A percentile compares a stretch with the other conserved stretches of the same genome.
phyloP scores from a whole-genome alignment of 495 filamentous ascomycete species.

The Xylaria sp. region DNA sequence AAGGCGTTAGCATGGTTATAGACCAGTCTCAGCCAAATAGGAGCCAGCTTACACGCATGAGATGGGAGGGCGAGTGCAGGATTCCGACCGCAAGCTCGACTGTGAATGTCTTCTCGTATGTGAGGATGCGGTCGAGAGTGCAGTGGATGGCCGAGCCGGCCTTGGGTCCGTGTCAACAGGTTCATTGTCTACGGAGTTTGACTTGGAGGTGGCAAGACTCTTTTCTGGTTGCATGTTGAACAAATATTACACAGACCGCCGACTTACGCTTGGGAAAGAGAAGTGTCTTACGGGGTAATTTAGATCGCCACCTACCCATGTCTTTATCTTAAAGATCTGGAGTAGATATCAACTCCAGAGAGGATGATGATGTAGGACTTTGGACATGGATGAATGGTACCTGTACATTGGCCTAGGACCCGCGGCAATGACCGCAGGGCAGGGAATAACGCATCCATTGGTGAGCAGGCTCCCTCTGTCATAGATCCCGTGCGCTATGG shows the following conservation, averaged over 20 bases:
- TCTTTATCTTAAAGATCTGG: conserved; percentile 44
- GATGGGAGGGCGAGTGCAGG: conserved; percentile 28
- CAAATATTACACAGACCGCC: conserved; percentile 27
- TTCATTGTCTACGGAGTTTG: conserved; percentile 33
- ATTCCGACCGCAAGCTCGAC: conserved; percentile 34
- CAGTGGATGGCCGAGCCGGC: conserved; percentile 32
- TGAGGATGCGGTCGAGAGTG: conserved; percentile 27
- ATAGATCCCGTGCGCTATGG: conserved; percentile 36
- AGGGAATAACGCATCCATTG: conserved; percentile 40
- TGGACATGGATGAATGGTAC: conserved; percentile 37
- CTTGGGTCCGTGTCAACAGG: conserved; percentile 36
- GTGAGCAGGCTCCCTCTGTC: conserved; percentile 42
- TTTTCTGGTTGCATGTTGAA: conserved; percentile 39
- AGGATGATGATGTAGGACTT: conserved; percentile 47
- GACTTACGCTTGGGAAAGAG: conserved; percentile 37
- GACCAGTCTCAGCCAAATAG: not conserved
- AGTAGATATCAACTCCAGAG: conserved; percentile 39
- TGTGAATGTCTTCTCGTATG: conserved; percentile 35
- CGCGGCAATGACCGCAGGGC: conserved; percentile 41
- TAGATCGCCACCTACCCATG: conserved; percentile 43
- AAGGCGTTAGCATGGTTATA: conserved; percentile 38
- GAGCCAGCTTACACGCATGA: conserved; percentile 43
- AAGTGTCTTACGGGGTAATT: conserved; percentile 36
- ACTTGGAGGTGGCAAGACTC: conserved; percentile 36
- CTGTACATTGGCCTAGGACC: conserved; percentile 41